Conservation (phyloP, 768 basidiomycete genomes). For the Lyophyllum shimeji region DNA sequence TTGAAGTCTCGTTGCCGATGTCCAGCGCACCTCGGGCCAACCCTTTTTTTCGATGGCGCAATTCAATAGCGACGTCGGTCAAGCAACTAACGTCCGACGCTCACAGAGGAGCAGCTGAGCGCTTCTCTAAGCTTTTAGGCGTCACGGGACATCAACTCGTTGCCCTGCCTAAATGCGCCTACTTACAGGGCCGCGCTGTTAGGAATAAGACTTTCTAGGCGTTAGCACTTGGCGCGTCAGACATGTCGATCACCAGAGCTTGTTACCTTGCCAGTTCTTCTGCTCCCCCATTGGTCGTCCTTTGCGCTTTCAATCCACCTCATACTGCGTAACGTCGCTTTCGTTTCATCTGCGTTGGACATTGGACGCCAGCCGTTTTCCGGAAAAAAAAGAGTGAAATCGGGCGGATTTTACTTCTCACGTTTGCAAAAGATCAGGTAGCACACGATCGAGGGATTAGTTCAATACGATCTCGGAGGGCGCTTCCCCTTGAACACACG, state of each 20-base stretch:
- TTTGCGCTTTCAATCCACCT: neutral
- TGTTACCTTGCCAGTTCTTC: constrained; percentile 1
- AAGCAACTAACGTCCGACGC: neutral
- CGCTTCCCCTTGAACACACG: neutral
- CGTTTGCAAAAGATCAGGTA: neutral
- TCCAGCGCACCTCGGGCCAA: constrained; percentile 5
- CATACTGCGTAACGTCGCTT: constrained; percentile 5
- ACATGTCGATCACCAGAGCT: neutral
- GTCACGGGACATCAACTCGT: neutral
- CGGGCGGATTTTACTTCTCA: neutral
- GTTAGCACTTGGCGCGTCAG: neutral
- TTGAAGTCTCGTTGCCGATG: constrained; percentile 2
- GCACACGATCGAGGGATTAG: neutral
- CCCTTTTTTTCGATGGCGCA: neutral
- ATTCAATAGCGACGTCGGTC: neutral
- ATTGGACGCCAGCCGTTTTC: neutral
- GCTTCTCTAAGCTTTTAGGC: constrained; percentile 7
- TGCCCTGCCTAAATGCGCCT: neutral
- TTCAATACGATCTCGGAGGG: neutral
- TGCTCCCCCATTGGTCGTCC: neutral
- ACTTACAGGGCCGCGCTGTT: neutral
- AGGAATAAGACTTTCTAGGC: neutral
- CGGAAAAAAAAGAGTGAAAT: neutral
- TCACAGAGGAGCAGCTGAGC: neutral
- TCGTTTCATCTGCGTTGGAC: neutral